A percentile compares a stretch with the other conserved stretches of the same genome.
phyloP scores from a whole-genome alignment of 352 stramenopile genomes.

The Phytophthora fragariaefolia region DNA sequence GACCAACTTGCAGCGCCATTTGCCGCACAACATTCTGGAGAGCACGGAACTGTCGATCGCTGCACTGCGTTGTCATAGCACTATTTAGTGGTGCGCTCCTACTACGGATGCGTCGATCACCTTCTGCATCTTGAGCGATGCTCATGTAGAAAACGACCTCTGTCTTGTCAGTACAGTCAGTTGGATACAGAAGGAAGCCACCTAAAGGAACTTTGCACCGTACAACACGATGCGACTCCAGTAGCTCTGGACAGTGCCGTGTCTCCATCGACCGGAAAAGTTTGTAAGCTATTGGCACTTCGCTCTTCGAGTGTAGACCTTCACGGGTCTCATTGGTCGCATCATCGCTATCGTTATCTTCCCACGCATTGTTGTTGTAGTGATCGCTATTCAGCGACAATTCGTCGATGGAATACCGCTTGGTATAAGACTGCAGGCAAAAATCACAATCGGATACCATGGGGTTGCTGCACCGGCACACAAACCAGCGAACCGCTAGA shows the following conservation, averaged over 20 bases:
- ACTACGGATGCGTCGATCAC: constrained; percentile 12
- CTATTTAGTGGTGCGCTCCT: constrained; percentile 6
- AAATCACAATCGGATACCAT: constrained; percentile 78
- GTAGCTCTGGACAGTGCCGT: constrained; percentile 68
- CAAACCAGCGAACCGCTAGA: constrained; percentile 74
- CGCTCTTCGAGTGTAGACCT: constrained; percentile 25
- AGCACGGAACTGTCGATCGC: constrained; percentile 68
- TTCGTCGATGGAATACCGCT: constrained; percentile 63
- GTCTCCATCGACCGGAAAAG: constrained; percentile 74
- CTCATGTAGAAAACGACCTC: constrained; percentile 86
- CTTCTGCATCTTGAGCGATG: constrained; percentile 30
- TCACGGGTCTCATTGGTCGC: not conserved
- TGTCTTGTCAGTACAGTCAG: constrained; percentile 58
- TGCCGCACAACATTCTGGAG: constrained; percentile 62
- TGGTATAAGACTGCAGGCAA: constrained; percentile 76
- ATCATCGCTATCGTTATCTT: constrained; percentile 26
- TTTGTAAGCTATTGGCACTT: constrained; percentile 69
- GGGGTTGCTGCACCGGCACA: constrained; percentile 66
- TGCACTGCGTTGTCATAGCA: constrained; percentile 32
- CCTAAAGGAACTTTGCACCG: constrained; percentile 66
- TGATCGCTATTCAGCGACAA: constrained; percentile 33
- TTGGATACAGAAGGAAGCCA: constrained; percentile 76
- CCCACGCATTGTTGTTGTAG: constrained; percentile 51
- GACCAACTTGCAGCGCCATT: constrained; percentile 61
- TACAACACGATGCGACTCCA: constrained; percentile 65